Percentiles rank a stretch among this genome's conserved stretches.
Conservation (phyloP, 2,329 filamentous ascomycete species). For the Gaeumannomyces tritici region DNA sequence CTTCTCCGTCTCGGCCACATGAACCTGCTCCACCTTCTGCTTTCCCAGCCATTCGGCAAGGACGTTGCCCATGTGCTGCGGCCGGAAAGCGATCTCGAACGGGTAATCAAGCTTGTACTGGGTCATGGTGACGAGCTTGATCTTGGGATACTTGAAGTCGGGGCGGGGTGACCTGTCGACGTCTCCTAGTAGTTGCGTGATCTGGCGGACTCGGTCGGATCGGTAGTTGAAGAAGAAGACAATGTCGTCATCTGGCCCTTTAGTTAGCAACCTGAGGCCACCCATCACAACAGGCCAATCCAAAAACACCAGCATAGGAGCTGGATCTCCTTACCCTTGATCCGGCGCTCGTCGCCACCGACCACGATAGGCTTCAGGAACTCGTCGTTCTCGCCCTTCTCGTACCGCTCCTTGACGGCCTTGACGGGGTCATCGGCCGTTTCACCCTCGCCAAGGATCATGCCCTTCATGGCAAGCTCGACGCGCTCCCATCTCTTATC, state of each 20-base stretch:
- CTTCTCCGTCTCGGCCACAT: constrained; percentile 98
- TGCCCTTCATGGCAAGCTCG: constrained; percentile 78
- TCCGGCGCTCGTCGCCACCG: constrained; percentile 73
- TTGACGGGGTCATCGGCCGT: constrained; percentile 74
- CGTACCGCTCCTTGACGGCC: constrained; percentile 81
- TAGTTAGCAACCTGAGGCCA: not conserved
- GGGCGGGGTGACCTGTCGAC: constrained; percentile 84
- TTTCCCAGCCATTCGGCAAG: constrained; percentile 92
- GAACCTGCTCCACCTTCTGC: constrained; percentile 83
- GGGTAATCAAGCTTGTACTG: constrained; percentile 94
- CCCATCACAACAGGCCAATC: too few species aligned
- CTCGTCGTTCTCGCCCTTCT: constrained; percentile 84
- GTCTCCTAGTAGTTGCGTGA: constrained; percentile 87
- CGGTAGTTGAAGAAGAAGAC: constrained; percentile 99
- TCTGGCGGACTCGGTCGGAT: constrained; percentile 91
- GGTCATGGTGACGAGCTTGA: constrained; percentile 93
- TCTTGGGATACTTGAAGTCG: constrained; percentile 89
- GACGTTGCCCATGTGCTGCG: constrained; percentile 96
- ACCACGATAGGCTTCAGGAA: constrained; percentile 98
- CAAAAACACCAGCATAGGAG: not conserved
- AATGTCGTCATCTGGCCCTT: constrained; percentile 65
- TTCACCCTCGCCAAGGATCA: constrained; percentile 82
- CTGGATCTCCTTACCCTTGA: constrained; percentile 56
- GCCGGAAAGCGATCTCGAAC: constrained; percentile 85
- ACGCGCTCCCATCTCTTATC: constrained; percentile 98